Base-by-base conservation (phyloP, 192 early-diverging fungal species). In the Entophlyctis helioformis region DNA sequence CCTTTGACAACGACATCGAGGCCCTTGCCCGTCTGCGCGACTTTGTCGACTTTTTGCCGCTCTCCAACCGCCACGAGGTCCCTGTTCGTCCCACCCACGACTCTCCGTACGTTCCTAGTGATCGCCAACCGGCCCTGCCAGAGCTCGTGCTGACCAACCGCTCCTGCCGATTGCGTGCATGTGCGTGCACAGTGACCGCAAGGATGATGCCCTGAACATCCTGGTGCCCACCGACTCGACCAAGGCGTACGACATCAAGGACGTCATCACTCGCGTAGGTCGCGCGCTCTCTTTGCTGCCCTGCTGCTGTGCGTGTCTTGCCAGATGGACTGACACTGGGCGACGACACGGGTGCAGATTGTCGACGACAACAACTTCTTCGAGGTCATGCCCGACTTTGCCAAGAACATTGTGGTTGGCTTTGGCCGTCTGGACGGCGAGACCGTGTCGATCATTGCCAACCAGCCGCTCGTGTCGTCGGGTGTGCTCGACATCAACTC, bases 401-500 rank as follows among this genome's bases (percentile, higher is more conserved):
- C 93, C 42, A 76, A 78, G 48, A 97, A 97, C 60, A 95, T 97
- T 39, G 62, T 97, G 12, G 69, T 91, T 48, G 90, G 87, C 16
- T 89, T 97, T 59, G 82, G 74, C 15, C 79, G 93, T 9, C 54
- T 97, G 56, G 78, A 69, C 39, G 93, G 93, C 20, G 71, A 74
- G 39, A 86, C 85, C 20, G 86, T 95, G 24, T 82, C 81, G 24
- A 68, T 97, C 10, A 81, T 97, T 46, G 93, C 84, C 38, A 97
- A 97, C 69, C 93, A 97, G 60, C 93, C 93, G 0, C 64, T 91
- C 23, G 87, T 91, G 9, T 93, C 89, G 4, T 95, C 91, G 3
- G 93, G 93, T 33, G 91, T 91, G 5, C 66, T 97, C 10, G 93
- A 97, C 46, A 97, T 97, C 56, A 87, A 90, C 57, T 76, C 88